phyloP scores from a whole-genome alignment of 352 stramenopile species.

The Phytopythium aichiense region DNA sequence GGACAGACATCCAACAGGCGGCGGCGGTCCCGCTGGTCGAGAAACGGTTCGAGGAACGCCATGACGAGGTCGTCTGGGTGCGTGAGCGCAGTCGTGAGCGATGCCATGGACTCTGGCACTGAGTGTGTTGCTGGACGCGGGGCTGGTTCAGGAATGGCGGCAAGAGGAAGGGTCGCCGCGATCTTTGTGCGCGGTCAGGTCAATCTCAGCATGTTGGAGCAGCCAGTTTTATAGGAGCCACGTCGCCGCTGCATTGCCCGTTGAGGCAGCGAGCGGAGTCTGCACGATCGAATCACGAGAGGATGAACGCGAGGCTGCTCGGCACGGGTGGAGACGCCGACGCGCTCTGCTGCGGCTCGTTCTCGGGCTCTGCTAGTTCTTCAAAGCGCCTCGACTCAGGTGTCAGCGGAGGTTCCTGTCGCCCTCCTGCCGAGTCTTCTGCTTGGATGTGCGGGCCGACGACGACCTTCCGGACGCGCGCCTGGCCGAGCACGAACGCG shows the following conservation, averaged over 20 bases:
- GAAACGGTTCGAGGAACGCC: neutral
- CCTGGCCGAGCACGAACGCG: constrained; percentile 23
- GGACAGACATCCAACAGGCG: neutral
- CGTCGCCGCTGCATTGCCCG: no score
- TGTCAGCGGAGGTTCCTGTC: neutral
- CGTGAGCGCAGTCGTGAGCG: neutral
- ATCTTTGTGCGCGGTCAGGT: neutral
- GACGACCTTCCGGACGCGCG: neutral
- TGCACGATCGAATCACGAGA: neutral
- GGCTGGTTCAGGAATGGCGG: neutral
- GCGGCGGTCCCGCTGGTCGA: neutral
- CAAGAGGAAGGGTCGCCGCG: neutral
- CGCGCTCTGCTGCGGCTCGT: neutral
- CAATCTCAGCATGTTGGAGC: no score
- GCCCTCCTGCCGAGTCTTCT: neutral
- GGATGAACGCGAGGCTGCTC: neutral
- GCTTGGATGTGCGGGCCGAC: neutral
- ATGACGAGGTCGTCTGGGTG: neutral
- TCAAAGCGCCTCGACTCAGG: neutral
- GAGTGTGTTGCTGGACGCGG: neutral
- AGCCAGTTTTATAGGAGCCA: no score
- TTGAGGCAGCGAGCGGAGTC: neutral
- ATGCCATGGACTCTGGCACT: neutral
- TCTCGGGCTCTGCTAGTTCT: neutral
- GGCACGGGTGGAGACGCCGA: neutral